These are phyloP conservation scores for Licmophora abbreviata DNA, from an alignment of 108 stramenopile genomes.

Conservation along the genomic window DNA sequence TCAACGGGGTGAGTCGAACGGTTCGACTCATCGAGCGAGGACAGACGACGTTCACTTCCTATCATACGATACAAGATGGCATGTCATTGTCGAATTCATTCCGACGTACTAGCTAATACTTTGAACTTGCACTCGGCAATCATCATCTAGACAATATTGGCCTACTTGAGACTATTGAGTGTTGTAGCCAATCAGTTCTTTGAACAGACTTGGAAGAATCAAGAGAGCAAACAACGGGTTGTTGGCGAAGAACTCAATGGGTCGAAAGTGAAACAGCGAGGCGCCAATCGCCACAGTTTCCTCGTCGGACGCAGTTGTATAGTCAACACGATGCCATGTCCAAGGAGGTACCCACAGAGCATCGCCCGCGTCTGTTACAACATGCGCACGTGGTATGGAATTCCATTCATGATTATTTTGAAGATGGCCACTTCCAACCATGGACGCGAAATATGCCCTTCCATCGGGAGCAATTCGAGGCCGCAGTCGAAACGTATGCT, in stretches of 20 bases:
- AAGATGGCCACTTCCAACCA: conserved; percentile 9
- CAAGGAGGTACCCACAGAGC: conserved; percentile 78
- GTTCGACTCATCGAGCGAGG: too few species aligned
- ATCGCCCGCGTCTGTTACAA: conserved; percentile 52
- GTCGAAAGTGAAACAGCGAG: conserved; percentile 87
- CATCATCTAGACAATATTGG: too few species aligned
- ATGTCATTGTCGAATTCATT: too few species aligned
- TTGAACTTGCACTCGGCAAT: too few species aligned
- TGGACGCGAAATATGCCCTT: conserved; percentile 60
- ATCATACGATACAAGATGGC: too few species aligned
- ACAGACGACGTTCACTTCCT: too few species aligned
- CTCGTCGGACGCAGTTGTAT: conserved; percentile 11
- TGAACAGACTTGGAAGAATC: conserved; percentile 60
- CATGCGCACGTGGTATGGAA: conserved; percentile 40
- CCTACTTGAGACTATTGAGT: conserved; percentile 21
- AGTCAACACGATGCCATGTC: conserved; percentile 88
- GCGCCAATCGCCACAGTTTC: conserved; percentile 47
- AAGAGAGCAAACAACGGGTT: conserved; percentile 70
- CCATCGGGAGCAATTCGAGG: conserved; percentile 66
- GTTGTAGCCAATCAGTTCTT: conserved; percentile 64
- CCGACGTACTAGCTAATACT: too few species aligned
- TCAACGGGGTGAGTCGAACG: too few species aligned
- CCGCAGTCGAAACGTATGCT: conserved; percentile 33
- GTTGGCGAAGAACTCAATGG: conserved; percentile 34
- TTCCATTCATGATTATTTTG: conserved; percentile 13